These are phyloP conservation scores for Paecilomyces formosus DNA, from an alignment of 2,329 filamentous ascomycete genomes.

Conservation along the genomic window DNA sequence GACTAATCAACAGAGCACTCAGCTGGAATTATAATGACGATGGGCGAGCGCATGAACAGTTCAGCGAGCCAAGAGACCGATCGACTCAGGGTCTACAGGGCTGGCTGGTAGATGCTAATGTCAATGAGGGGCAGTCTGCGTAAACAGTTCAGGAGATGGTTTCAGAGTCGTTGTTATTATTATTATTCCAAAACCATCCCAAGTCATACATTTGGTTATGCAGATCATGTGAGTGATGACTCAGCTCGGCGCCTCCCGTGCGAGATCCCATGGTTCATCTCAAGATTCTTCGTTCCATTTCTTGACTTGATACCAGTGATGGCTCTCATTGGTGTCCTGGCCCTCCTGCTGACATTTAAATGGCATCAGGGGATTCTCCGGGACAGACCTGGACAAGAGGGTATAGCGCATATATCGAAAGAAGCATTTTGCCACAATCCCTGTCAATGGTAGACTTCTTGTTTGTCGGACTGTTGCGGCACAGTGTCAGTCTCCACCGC, in stretches of 20 bases:
- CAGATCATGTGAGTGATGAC: neutral
- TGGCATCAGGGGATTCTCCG: neutral
- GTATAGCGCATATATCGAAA: neutral
- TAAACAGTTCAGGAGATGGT: neutral
- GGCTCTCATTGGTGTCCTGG: neutral
- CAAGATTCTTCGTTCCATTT: neutral
- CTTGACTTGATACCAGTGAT: neutral
- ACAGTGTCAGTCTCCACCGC: neutral
- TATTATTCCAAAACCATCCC: neutral
- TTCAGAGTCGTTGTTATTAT: neutral
- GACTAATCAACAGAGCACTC: neutral
- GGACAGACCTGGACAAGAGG: neutral
- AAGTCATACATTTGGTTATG: neutral
- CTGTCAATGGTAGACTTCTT: neutral
- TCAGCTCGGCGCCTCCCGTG: neutral
- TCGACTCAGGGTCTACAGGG: neutral
- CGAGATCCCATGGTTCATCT: neutral
- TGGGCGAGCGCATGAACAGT: neutral
- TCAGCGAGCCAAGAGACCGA: neutral
- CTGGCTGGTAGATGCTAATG: neutral
- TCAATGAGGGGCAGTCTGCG: neutral
- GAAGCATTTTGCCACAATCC: neutral
- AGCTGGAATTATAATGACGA: neutral
- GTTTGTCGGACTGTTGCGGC: neutral
- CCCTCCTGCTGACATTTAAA: neutral